Percentiles rank a stretch among this genome's conserved stretches.
Conservation (phyloP, 306 rosid genomes). For the Ochetophila trinervis region DNA sequence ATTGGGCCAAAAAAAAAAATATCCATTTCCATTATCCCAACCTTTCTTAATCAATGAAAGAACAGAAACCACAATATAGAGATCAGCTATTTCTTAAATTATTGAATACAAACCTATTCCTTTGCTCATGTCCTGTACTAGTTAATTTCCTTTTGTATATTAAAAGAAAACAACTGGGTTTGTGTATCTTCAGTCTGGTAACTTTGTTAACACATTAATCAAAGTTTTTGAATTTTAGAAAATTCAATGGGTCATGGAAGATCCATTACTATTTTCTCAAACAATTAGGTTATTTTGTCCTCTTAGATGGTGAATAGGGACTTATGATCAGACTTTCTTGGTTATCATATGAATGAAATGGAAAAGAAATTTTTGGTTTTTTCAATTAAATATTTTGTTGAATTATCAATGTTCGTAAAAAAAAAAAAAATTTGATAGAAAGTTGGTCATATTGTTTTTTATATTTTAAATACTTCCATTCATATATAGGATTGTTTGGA, state of each 20-base stretch:
- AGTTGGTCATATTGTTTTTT: too few relatives aligned
- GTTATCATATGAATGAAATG: not conserved
- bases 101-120: too few relatives aligned
- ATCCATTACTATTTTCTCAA: not conserved
- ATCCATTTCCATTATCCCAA: constrained; percentile 23
- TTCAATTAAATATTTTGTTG: not conserved
- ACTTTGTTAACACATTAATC: not conserved
- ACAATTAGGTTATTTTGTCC: constrained; percentile 9
- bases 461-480: too few relatives aligned
- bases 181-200: not conserved
- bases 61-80: too few relatives aligned
- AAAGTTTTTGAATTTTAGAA: not conserved
- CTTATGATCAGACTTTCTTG: constrained; percentile 8
- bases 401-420: too few relatives aligned
- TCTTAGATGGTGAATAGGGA: not conserved
- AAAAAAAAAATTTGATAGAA: too few relatives aligned
- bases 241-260: not conserved
- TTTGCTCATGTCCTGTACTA: too few relatives aligned
- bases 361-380: not conserved
- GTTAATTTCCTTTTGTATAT: not conserved
- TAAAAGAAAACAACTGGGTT: not conserved
- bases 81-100: too few relatives aligned
- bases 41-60: constrained; percentile 12
- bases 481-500: too few relatives aligned
- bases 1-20: constrained; percentile 14